Conservation (phyloP, 495 filamentous ascomycete species). For the Staphylotrichum tortipilum region DNA sequence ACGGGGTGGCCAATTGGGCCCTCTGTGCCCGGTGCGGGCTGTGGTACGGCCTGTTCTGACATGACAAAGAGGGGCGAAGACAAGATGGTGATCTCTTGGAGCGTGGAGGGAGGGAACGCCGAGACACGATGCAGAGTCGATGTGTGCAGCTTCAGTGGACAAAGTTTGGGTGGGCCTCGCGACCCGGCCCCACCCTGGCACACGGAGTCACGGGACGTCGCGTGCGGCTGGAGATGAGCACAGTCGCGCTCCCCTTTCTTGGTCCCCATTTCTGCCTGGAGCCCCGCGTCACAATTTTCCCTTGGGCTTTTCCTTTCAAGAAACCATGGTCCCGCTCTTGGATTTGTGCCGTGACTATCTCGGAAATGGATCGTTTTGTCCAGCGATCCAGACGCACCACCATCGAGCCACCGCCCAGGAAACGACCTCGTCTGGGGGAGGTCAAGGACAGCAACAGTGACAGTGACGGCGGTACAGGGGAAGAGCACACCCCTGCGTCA, state of each 20-base stretch:
- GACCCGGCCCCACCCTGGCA: no score
- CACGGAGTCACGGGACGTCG: slow-evolving; percentile 25
- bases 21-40: background rate
- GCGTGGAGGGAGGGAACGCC: no score
- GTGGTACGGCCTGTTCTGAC: background rate
- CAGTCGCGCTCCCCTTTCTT: background rate
- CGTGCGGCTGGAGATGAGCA: background rate
- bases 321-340: background rate
- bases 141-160: background rate
- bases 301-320: no score
- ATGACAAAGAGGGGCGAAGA: no score
- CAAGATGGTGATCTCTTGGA: no score
- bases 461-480: no score
- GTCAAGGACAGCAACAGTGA: slow-evolving; percentile 21
- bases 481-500: no score
- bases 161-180: no score
- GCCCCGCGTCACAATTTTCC: background rate
- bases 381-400: slow-evolving; percentile 11
- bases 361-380: slow-evolving; percentile 26
- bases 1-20: background rate
- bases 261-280: slow-evolving; percentile 4
- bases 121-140: background rate
- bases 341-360: background rate
- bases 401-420: slow-evolving; percentile 15
- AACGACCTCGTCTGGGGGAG: slow-evolving; percentile 27